Evolutionary conservation across 495 filamentous ascomycete genomes (phyloP).

Genomic region (Aspergillus bridgeri): DNA sequence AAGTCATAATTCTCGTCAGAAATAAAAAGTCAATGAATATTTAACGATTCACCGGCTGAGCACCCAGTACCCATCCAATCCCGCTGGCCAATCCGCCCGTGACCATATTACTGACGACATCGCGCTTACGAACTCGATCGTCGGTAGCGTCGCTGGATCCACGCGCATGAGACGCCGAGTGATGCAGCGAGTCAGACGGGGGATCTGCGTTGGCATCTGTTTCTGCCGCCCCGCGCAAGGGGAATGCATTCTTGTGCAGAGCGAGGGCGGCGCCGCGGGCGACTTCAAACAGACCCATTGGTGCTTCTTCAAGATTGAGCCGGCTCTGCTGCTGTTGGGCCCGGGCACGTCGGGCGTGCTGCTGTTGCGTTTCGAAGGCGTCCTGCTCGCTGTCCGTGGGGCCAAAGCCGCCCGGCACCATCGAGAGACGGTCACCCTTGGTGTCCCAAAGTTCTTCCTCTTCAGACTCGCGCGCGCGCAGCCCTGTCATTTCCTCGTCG

Average conservation of each 20-base stretch:
- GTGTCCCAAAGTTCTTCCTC: constrained; percentile 72
- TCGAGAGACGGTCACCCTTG: constrained; percentile 53
- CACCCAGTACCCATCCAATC: constrained; percentile 82
- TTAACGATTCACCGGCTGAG: constrained; percentile 50
- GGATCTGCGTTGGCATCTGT: not conserved
- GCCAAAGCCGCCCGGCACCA: constrained; percentile 66
- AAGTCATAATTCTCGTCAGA: not conserved
- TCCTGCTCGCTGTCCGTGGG: constrained; percentile 43
- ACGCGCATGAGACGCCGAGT: not conserved
- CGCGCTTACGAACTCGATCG: constrained; percentile 66
- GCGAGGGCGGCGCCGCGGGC: constrained; percentile 79
- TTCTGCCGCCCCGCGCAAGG: constrained; percentile 33
- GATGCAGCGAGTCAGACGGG: constrained; percentile 3
- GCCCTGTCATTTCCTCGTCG: constrained; percentile 75
- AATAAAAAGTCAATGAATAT: not conserved
- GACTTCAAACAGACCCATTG: constrained; percentile 92
- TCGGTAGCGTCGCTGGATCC: constrained; percentile 26
- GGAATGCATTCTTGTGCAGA: constrained; percentile 60
- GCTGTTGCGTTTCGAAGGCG: constrained; percentile 41
- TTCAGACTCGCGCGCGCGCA: constrained; percentile 66
- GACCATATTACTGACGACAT: constrained; percentile 73
- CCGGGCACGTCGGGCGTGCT: constrained; percentile 35
- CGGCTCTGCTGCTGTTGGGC: constrained; percentile 36
- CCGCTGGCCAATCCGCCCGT: constrained; percentile 73
- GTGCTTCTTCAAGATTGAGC: constrained; percentile 64